A percentile compares a stretch with the other conserved stretches of the same genome.
phyloP scores from a whole-genome alignment of 1,284 basidiomycete species.

The Microbotryum intermedium region DNA sequence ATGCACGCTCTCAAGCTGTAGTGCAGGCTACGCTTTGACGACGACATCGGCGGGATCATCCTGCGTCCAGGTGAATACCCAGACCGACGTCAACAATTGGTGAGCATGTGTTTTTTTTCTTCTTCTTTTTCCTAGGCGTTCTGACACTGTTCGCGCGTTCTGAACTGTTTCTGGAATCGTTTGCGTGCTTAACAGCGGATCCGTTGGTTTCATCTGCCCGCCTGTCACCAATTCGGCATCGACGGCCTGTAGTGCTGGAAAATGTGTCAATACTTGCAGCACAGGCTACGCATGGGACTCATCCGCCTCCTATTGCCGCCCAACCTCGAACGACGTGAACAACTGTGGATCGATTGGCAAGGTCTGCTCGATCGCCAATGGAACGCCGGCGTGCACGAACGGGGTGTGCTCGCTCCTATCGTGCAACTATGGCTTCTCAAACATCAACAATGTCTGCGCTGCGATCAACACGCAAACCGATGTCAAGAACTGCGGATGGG shows the following conservation, averaged over 20 bases:
- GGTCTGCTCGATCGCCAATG: not conserved
- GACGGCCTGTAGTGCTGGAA: not conserved
- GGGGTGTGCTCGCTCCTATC: not conserved
- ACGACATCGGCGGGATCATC: not conserved
- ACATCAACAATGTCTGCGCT: not conserved
- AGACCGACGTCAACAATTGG: constrained; percentile 17
- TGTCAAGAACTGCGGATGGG: not conserved
- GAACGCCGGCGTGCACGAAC: not conserved
- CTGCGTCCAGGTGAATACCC: constrained; percentile 8
- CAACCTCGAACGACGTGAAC: constrained; percentile 1
- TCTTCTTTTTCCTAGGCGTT: not conserved
- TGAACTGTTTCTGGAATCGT: no score
- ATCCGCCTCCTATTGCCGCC: not conserved
- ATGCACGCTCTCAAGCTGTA: constrained; percentile 20
- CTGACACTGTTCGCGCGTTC: no score
- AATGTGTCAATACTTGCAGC: constrained; percentile 1
- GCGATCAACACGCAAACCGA: not conserved
- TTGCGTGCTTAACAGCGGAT: not conserved
- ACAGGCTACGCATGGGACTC: not conserved
- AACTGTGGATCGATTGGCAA: constrained; percentile 3
- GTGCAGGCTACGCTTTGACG: constrained; percentile 17
- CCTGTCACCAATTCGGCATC: no score
- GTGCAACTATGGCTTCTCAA: constrained; percentile 5
- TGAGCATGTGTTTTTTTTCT: not conserved
- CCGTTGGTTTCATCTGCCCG: not conserved